These are phyloP conservation scores for Kappamyces sp. DNA, from an alignment of 192 early-diverging fungal species.

Conservation along the genomic window DNA sequence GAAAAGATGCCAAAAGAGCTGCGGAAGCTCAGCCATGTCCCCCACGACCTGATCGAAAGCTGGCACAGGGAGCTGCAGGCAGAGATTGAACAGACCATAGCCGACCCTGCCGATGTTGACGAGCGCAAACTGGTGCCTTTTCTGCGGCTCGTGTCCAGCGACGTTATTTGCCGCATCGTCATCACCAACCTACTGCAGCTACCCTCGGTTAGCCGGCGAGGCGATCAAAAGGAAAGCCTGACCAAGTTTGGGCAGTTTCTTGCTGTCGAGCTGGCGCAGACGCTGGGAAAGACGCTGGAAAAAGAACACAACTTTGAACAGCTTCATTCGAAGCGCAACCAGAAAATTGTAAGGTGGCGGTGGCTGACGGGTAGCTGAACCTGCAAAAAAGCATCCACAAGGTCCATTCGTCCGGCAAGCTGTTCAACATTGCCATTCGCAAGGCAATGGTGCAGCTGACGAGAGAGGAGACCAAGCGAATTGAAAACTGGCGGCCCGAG, in stretches of 20 bases:
- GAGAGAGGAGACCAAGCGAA: slow-evolving; percentile 35
- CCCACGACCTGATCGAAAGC: slow-evolving; percentile 37
- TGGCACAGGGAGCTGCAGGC: slow-evolving; percentile 72
- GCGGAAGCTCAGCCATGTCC: slow-evolving; percentile 50
- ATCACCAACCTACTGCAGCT: slow-evolving; percentile 74
- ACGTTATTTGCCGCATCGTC: slow-evolving; percentile 74
- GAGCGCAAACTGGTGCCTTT: slow-evolving; percentile 50
- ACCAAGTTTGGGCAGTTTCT: slow-evolving; percentile 14
- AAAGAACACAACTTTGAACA: slow-evolving; percentile 74
- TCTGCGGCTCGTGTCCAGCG: slow-evolving; percentile 55
- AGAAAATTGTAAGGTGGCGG: slow-evolving; percentile 40
- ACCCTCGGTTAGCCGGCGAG: slow-evolving; percentile 1
- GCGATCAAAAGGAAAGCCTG: slow-evolving; percentile 26
- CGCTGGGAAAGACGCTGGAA: slow-evolving; percentile 72
- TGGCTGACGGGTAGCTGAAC: slow-evolving; percentile 3
- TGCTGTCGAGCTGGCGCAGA: slow-evolving; percentile 40
- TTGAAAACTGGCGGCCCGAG: slow-evolving; percentile 53
- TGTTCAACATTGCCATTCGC: slow-evolving; percentile 77
- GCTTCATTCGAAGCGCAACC: slow-evolving; percentile 57
- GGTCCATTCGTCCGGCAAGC: slow-evolving; percentile 65
- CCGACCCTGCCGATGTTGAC: slow-evolving; percentile 41
- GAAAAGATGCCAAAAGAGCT: slow-evolving; percentile 41
- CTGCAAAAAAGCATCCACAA: slow-evolving; percentile 52
- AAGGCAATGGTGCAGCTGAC: slow-evolving; percentile 58
- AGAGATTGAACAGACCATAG: slow-evolving; percentile 32